A percentile compares a stretch with the other conserved stretches of the same genome.
phyloP scores from a whole-genome alignment of 108 stramenopile species.

The Skeletonema marinoi region DNA sequence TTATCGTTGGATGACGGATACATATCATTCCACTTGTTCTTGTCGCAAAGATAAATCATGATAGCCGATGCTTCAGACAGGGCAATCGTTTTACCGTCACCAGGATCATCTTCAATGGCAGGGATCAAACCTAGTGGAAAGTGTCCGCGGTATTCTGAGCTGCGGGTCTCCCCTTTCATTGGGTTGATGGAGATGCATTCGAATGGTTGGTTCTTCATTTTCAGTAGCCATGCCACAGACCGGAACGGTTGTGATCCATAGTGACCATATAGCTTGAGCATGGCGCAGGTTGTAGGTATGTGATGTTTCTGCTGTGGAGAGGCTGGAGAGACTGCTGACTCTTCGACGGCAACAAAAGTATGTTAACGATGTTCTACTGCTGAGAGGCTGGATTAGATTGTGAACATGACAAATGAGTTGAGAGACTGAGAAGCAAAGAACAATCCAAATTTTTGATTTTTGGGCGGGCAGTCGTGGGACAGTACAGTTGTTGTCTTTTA shows the following conservation, averaged over 20 bases:
- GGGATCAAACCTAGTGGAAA: constrained; percentile 24
- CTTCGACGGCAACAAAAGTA: no score
- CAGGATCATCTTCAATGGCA: constrained; percentile 16
- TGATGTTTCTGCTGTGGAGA: no score
- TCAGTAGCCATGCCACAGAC: constrained; percentile 21
- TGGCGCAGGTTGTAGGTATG: background rate
- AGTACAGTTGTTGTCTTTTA: no score
- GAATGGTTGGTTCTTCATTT: constrained; percentile 23
- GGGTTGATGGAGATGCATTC: constrained; percentile 22
- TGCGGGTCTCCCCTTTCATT: constrained; percentile 2
- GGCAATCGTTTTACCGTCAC: background rate
- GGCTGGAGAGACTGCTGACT: no score
- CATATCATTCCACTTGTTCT: constrained; percentile 11
- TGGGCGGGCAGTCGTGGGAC: no score
- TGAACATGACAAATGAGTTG: no score
- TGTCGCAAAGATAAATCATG: constrained; percentile 25
- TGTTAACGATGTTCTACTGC: no score
- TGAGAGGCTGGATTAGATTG: no score
- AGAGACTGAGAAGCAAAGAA: no score
- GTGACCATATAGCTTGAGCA: constrained; percentile 29
- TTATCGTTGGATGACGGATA: background rate
- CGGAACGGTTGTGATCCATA: constrained; percentile 17
- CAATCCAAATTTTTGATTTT: no score
- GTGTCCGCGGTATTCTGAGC: background rate
- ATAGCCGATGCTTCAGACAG: constrained; percentile 18